Base-by-base conservation (phyloP, 768 basidiomycete genomes). In the Trametes meyenii region DNA sequence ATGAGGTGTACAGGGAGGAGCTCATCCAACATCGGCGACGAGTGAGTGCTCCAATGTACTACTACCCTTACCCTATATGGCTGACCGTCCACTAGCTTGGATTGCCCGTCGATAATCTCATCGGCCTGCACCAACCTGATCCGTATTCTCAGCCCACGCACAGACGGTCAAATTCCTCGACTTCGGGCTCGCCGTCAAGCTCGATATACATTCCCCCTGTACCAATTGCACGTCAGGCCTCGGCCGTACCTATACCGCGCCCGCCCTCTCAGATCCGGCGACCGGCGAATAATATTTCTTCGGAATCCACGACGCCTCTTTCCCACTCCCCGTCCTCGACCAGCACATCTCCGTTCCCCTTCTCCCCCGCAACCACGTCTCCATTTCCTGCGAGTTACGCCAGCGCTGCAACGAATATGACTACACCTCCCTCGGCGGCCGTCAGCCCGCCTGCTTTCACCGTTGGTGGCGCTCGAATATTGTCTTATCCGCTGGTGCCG, bases 1-100 rank as follows among this genome's bases (percentile, higher is more conserved):
- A 93, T 65, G 92, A 94, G 67, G 82, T 92, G 5, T 94, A 94
- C 69, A 79, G 90, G 33, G 92, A 92, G 73, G 92, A 94, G 73
- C 75, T 94, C 61, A 86, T 94, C 56, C 87, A 90, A 45, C 85
- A 90, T 69, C 75, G 92, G 60, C 77, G 85, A 65, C 78, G 90
- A 73, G 90, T 92, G 74, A 75, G 92, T 82, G 10, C 42, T 13
- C 10, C 12, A 19, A 11, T 43, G 38, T 36, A 35, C 29, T 56
- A 16, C 0, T 5, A 17, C 13, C 1, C n/a, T 36, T 17, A 12
- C n/a, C 17, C 21, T 49, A n/a, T n/a, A n/a, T n/a, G n/a, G n/a
- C 19, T 50, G 33, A 48, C 26, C 2, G 19, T 44, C 39, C 21
- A 42, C 42, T 61, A 92, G 91, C 77, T 90, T 29, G 88, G 88